A percentile compares a stretch with the other conserved stretches of the same genome.
These are phyloP conservation scores for Talaromyces ruber DNA, from an alignment of 495 filamentous ascomycete species.

Conservation along the genomic window DNA sequence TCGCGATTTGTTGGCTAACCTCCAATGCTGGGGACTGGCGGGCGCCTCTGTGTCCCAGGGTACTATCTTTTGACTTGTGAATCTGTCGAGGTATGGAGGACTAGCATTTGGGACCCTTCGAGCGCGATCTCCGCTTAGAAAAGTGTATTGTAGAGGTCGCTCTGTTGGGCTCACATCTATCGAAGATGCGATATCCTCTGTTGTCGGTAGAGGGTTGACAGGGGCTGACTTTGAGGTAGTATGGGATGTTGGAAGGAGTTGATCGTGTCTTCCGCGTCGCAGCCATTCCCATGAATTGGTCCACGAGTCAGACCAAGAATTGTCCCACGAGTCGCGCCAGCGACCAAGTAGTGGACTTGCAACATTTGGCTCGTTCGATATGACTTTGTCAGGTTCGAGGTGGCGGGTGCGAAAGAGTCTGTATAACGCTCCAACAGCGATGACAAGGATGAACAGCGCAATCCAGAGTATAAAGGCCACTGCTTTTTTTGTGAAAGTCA, in stretches of 20 bases:
- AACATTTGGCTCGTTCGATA: neutral
- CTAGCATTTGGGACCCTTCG: neutral
- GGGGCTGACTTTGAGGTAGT: neutral
- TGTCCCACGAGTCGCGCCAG: neutral
- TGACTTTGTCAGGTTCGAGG: neutral
- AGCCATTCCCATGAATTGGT: neutral
- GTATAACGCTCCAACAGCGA: neutral
- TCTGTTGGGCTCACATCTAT: neutral
- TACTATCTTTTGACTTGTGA: neutral
- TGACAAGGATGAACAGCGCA: neutral
- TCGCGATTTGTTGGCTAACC: neutral
- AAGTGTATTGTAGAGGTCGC: neutral
- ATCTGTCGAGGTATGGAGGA: neutral
- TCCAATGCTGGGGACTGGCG: neutral
- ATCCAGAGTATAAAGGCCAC: neutral
- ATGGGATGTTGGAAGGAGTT: neutral
- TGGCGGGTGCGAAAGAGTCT: neutral
- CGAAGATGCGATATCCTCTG: neutral
- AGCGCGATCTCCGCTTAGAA: neutral
- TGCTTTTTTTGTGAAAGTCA: neutral
- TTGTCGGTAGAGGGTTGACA: neutral
- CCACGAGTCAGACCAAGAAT: neutral
- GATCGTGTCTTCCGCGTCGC: neutral
- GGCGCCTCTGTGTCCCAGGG: neutral
- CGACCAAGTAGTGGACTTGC: neutral